Evolutionary conservation across 2,329 filamentous ascomycete genomes (phyloP), one percentile per base, ranked within the genome.

Genomic region (Fusarium compactum): DNA sequence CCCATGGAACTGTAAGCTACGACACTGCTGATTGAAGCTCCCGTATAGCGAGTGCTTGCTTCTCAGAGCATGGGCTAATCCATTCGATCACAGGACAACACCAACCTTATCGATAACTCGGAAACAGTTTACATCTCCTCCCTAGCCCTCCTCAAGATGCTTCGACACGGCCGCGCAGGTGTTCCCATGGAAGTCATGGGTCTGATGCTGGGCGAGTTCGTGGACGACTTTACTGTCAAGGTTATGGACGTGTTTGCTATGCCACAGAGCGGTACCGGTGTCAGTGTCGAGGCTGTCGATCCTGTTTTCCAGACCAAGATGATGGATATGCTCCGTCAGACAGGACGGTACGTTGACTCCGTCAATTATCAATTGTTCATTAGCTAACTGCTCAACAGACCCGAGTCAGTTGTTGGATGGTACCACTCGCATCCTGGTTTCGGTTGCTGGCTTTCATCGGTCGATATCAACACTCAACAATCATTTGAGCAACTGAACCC

Each of bases 101-200:
- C 89, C 41, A 95, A 92, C 79, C 89, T 99, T 66, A 97, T 99
- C 81, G 96, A 99, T 81, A 99, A 99, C 85, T 97, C 95, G 76
- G 96, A 99, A 85, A 99, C 96, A 34, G 96, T 99, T 75, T 97
- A 99, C 85, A 99, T 99, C 77, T 99, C 96, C 55, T 99, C 96
- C 51, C 90, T 99, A 67, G 96, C 96, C 55, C 88, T 99, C 56
- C 87, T 99, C 76, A 99, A 99, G 88, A 99, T 99, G 96, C 87
- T 99, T 82, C 91, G 96, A 80, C 96, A 99, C 83, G 96, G 96
- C 71, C 92, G 96, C 74, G 96, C 96, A 43, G 96, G 96, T 85
- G 96, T 99, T 72, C 96, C 96, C 22, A 99, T 99, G 96, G 96
- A 99, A 86, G 96, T 99, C 80, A 99, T 99, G 96, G 96, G 96